phyloP scores from a whole-genome alignment of 306 rosid species.

The Biancaea sappan region DNA sequence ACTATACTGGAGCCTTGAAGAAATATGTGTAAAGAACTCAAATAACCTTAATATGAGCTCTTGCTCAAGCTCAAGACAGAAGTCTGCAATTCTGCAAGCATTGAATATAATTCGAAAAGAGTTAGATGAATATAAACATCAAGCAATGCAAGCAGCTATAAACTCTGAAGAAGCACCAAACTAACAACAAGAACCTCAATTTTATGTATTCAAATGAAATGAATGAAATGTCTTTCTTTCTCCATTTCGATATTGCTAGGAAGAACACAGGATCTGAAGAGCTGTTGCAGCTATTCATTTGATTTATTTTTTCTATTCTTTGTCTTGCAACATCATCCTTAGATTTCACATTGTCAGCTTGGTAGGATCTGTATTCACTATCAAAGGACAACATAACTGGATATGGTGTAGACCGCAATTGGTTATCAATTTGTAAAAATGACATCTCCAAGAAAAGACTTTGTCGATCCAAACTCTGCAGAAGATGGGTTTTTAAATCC shows the following conservation, averaged over 20 bases:
- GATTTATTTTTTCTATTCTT: conserved; percentile 49
- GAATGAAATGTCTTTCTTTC: conserved; percentile 82
- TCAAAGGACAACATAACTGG: conserved; percentile 87
- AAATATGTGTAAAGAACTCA: conserved; percentile 65
- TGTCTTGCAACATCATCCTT: conserved; percentile 50
- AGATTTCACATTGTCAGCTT: conserved; percentile 42
- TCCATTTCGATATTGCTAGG: conserved; percentile 87
- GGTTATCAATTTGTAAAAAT: conserved; percentile 90
- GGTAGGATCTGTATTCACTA: conserved; percentile 52
- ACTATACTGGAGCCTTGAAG: conserved; percentile 58
- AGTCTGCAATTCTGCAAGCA: conserved; percentile 84
- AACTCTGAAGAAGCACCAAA: conserved; percentile 26
- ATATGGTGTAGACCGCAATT: conserved; percentile 83
- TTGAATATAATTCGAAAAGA: conserved; percentile 27
- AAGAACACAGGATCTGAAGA: conserved; percentile 62
- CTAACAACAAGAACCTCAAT: conserved; percentile 64
- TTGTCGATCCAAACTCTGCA: conserved; percentile 87
- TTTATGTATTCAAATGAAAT: conserved; percentile 85
- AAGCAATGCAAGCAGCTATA: not conserved
- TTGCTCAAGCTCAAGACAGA: conserved; percentile 90
- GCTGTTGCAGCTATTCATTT: conserved; percentile 43
- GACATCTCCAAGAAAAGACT: conserved; percentile 62
- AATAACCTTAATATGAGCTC: conserved; percentile 85
- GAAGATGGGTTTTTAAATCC: conserved; percentile 63
- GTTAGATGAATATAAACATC: conserved; percentile 6